Evolutionary conservation across 202 grass and related monocot species (phyloP), one percentile per base, ranked within the genome.

Genomic region (Miscanthus sacchariflorus): DNA sequence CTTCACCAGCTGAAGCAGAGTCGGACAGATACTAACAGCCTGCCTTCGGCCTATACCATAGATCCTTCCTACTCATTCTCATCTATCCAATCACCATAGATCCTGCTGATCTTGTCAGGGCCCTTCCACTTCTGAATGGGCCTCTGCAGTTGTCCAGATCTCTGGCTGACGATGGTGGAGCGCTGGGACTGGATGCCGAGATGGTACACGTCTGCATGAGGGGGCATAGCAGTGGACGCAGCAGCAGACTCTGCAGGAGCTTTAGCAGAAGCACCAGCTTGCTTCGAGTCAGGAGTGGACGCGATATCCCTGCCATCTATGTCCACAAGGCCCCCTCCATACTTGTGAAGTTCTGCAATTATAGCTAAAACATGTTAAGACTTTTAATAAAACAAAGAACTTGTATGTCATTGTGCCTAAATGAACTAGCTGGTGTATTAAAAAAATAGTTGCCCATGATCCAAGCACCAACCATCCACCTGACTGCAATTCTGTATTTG

Each of bases 31-130:
- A 39, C 48, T 18, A 5, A 30, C 12, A 2, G 30, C 35, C 28
- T 38, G 17, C 44, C 23, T 59, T 27, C 1, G 59, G 59, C 54
- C 52, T 38, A 38, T 56, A 56, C 17, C 54, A 59, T 12, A 64
- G n/a, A 25, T 24, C 59, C n/a, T 64, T 24, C 36, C 85, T 93
- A 98, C 56, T 99, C 97, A 17, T 65, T 92, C 84, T 99, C 94
- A 3, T 99, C 93, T 73, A 99, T 99, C 97, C 97, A 99, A 28
- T 99, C 97, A 44, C 97, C 97, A 91, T 99, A 97, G 83, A 99
- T 99, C 70, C 95, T 93, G 86, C 94, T 99, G 73, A 99, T 99
- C 90, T 93, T 99, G 87, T 99, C 93, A 2, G 94, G 97, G 23
- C 97, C 94, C 84, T 96, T 93, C 97, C 97, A 99, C 84, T 99